Evolutionary conservation across 805 yeast species (phyloP), one percentile per base, ranked within the genome.

Genomic region (Ogataea methylovora): DNA sequence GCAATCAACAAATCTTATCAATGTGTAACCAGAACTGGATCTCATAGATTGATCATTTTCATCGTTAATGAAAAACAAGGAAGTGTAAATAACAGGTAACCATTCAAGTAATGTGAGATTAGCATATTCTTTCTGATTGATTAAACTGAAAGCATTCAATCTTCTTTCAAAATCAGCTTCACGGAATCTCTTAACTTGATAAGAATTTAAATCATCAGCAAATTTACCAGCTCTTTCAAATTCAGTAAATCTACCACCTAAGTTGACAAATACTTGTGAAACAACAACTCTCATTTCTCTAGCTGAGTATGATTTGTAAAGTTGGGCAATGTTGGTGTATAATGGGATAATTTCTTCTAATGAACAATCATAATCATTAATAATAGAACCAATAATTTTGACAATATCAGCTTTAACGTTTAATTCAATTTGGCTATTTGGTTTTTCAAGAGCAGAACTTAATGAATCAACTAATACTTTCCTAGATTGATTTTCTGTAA

Each of bases 141-240:
- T 65, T 13, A 48, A 51, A 35, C 75, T 73, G 54, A 74, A 90
- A 0, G 90, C 84, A 4, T 67, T 62, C 30, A 90, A 61, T 40
- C 95, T 69, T 35, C 71, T 71, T 38, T 78, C 90, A 54, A 79
- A 90, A 57, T 92, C 95, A 28, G 82, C 78, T 42, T 82, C 87
- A 22, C 76, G 78, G 36, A 86, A 59, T 34, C 84, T 67, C 24
- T 59, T 71, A 2, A 52, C 50, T 0, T 87, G 74, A 47, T 65
- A 84, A 0, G 95, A 65, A 51, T 92, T 88, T 40, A 90, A 60
- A 25, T 76, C 86, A 2, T 58, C 58, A 11, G 85, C 51, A n/a
- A 86, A 53, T 10, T 36, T 39, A 2, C 80, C 72, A 19, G 79
- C 73, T 6, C 58, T 51, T 13, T 58, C 46, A 19, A 71, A 61